A percentile compares a stretch with the other conserved stretches of the same genome.
These are phyloP conservation scores for Cladosporium sp. DNA, from an alignment of 2,329 filamentous ascomycete genomes.

Conservation along the genomic window DNA sequence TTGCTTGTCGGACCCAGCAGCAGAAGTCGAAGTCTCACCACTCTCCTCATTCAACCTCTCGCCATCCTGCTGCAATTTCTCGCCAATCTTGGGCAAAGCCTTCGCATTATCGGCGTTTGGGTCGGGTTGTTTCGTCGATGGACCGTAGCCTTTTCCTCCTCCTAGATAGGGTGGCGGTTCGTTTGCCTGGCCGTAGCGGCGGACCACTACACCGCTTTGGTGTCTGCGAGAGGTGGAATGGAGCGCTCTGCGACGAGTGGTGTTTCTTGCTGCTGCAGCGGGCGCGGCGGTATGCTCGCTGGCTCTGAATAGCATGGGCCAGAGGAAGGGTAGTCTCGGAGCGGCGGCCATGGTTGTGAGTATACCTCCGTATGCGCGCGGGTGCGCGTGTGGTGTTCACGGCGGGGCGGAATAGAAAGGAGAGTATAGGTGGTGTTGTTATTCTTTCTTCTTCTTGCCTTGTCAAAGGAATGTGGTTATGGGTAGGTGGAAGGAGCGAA, in stretches of 20 bases:
- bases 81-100: conserved; percentile 27
- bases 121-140: conserved; percentile 14
- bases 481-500: too few species aligned
- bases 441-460: too few species aligned
- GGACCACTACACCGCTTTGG: conserved; percentile 26
- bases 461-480: too few species aligned
- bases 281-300: conserved; percentile 20
- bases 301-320: conserved; percentile 41
- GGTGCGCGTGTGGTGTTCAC: neutral
- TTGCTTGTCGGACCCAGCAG: neutral
- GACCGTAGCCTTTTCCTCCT: conserved; percentile 22
- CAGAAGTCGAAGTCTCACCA: neutral
- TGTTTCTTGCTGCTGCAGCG: conserved; percentile 18
- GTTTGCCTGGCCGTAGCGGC: conserved; percentile 46
- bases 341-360: conserved; percentile 30
- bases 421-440: too few species aligned
- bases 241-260: conserved; percentile 26
- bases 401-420: too few species aligned
- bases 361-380: too few species aligned
- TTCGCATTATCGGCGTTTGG: conserved; percentile 14
- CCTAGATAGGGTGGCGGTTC: conserved; percentile 39
- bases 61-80: conserved; percentile 26
- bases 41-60: conserved; percentile 17
- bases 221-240: conserved; percentile 30
- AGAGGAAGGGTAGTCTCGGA: conserved; percentile 43